Evolutionary conservation across 169 alveolate genomes (phyloP), one percentile per base, ranked within the genome.

Genomic region (Plasmodium blacklocki): DNA sequence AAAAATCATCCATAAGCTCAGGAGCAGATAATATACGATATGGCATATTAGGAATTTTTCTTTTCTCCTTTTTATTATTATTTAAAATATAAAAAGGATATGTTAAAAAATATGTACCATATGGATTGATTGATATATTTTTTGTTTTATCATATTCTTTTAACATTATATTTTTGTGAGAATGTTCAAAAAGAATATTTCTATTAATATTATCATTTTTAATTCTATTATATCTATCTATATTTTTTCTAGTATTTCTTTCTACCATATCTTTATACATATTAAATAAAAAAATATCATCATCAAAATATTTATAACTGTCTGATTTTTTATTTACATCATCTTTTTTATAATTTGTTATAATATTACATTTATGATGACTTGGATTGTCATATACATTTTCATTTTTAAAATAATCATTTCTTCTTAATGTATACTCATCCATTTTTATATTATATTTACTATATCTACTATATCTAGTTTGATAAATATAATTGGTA

Each of bases 1-100:
- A 95, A 92, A 93, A 96, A 89, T 95, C 96, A 89, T 96, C 97
- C 86, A 89, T 86, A 47, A 96, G 89, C 19, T 95, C 92, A 0
- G 98, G 98, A 18, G 98, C 98, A 73, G 73, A 50, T 58, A 80
- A 26, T 32, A 80, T 47, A 32, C 54, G 18, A 45, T 80, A 80
- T 93, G 95, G 92, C 14, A 90, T 89, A 26, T 80, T 92, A 59
- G 83, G 67, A 11, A 88, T 68, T 43, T 73, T 67, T 70, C 93
- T 88, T 3, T 72, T 56, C n/a, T 80, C 59, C n/a, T 54, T 70
- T 45, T 12, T 47, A 14, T 80, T 71, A 43, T 43, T 3, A 12
- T 47, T 32, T n/a, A 71, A 68, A 12, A 70, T 39, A 45, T 80
- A 67, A 21, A 39, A 47, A 23, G 83, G 91, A 47, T 66, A 52